A percentile compares a stretch with the other conserved stretches of the same genome.
Conservation (phyloP, 441 rosid genomes). For the Mallotus japonicus region DNA sequence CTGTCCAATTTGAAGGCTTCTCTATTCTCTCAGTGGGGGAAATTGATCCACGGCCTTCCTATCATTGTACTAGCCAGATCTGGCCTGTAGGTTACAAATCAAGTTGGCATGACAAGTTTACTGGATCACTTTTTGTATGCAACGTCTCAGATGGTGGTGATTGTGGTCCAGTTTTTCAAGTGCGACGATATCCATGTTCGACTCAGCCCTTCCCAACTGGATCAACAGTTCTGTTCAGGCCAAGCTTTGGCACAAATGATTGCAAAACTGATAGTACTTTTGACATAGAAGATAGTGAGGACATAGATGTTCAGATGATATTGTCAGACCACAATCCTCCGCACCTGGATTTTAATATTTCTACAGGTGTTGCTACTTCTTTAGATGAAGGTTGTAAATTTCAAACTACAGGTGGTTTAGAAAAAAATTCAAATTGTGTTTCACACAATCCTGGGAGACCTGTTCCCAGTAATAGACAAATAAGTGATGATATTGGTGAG, state of each 20-base stretch:
- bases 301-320: slow-evolving; percentile 37
- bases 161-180: slow-evolving; percentile 51
- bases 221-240: slow-evolving; percentile 36
- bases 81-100: slow-evolving; percentile 61
- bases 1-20: slow-evolving; percentile 57
- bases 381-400: slow-evolving; percentile 20
- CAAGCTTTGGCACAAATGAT: slow-evolving; percentile 11
- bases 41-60: slow-evolving; percentile 48
- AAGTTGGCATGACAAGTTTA: slow-evolving; percentile 61
- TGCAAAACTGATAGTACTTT: slow-evolving; percentile 15
- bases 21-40: slow-evolving; percentile 46
- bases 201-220: slow-evolving; percentile 37
- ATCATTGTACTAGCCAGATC: slow-evolving; percentile 40
- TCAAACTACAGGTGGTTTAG: slow-evolving; percentile 18
- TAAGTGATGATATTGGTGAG: slow-evolving; percentile 49
- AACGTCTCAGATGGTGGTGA: slow-evolving; percentile 55
- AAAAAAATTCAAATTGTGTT: slow-evolving; percentile 18
- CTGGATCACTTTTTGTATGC: slow-evolving; percentile 50
- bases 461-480: slow-evolving; percentile 9
- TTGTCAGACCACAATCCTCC: slow-evolving; percentile 41
- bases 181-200: slow-evolving; percentile 49
- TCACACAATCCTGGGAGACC: slow-evolving; percentile 21
- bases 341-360: slow-evolving; percentile 28
- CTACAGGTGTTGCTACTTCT: slow-evolving; percentile 20
- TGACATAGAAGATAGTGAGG: slow-evolving; percentile 28